A percentile compares a stretch with the other conserved stretches of the same genome.
phyloP scores from a whole-genome alignment of 768 basidiomycete species.

The Asterophora parasitica region DNA sequence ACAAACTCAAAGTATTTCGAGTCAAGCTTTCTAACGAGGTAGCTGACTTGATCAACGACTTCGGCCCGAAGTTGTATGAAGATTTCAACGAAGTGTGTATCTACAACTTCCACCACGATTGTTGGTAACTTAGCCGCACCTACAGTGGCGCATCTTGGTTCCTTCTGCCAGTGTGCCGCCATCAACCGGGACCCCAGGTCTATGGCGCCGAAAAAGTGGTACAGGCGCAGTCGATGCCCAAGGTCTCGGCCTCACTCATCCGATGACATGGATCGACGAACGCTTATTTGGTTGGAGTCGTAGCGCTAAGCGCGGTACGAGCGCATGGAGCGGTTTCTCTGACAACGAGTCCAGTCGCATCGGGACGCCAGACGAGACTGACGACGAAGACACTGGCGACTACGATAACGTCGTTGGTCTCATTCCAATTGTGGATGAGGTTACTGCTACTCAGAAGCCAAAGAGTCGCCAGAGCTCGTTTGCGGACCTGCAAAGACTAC shows the following conservation, averaged over 20 bases:
- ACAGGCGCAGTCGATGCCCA: slow-evolving; percentile 83
- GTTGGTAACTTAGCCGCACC: slow-evolving; percentile 7
- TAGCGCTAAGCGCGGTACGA: slow-evolving; percentile 73
- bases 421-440: slow-evolving; percentile 49
- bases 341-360: slow-evolving; percentile 58
- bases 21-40: slow-evolving; percentile 79
- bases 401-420: slow-evolving; percentile 84
- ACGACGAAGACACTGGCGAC: slow-evolving; percentile 86
- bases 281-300: slow-evolving; percentile 89
- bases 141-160: slow-evolving; percentile 71
- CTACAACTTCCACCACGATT: background rate
- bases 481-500: slow-evolving; percentile 75
- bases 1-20: slow-evolving; percentile 71
- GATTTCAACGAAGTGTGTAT: slow-evolving; percentile 74
- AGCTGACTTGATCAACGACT: slow-evolving; percentile 78
- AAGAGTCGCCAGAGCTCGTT: slow-evolving; percentile 70
- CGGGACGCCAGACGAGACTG: slow-evolving; percentile 70
- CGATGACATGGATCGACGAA: slow-evolving; percentile 95
- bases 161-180: slow-evolving; percentile 85
- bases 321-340: slow-evolving; percentile 69
- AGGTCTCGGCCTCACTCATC: slow-evolving; percentile 80
- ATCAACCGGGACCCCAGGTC: slow-evolving; percentile 64
- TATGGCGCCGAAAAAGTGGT: slow-evolving; percentile 78
- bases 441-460: slow-evolving; percentile 32
- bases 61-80: slow-evolving; percentile 81